These are phyloP conservation scores for Fusarium protoensiforme DNA, from an alignment of 2,329 filamentous ascomycete genomes.

Conservation along the genomic window DNA sequence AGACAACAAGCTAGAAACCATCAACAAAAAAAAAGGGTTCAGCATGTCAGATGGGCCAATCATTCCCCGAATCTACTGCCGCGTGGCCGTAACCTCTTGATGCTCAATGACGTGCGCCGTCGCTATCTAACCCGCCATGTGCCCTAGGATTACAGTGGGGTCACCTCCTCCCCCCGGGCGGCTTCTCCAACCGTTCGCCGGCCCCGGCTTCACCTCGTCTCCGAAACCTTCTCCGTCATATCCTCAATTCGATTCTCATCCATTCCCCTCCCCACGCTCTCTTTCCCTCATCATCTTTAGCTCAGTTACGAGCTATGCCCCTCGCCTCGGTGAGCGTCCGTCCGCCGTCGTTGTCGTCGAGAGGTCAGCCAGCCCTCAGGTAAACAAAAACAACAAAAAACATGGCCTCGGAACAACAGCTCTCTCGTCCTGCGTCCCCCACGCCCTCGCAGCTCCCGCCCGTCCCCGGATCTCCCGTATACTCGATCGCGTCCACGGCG, in stretches of 20 bases:
- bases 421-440: conserved; percentile 58
- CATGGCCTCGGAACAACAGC: conserved; percentile 46
- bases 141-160: conserved; percentile 40
- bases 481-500: conserved; percentile 71
- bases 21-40: neutral
- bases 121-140: conserved; percentile 19
- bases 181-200: conserved; percentile 40
- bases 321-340: neutral
- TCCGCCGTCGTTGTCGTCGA: conserved; percentile 7
- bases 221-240: conserved; percentile 21
- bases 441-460: conserved; percentile 68
- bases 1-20: neutral
- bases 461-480: conserved; percentile 71
- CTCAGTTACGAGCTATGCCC: conserved; percentile 19
- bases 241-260: conserved; percentile 2
- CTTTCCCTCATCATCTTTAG: neutral
- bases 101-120: conserved; percentile 39
- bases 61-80: conserved; percentile 1
- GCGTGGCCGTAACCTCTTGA: conserved; percentile 13
- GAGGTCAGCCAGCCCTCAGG: conserved; percentile 21
- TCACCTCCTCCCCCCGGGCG: conserved; percentile 11
- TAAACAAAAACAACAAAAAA: conserved; percentile 23
- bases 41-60: conserved; percentile 12
- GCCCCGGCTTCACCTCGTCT: conserved; percentile 9
- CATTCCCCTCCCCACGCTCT: neutral